Conservation (phyloP, 495 filamentous ascomycete genomes). For the Hyaloscypha bicolor region DNA sequence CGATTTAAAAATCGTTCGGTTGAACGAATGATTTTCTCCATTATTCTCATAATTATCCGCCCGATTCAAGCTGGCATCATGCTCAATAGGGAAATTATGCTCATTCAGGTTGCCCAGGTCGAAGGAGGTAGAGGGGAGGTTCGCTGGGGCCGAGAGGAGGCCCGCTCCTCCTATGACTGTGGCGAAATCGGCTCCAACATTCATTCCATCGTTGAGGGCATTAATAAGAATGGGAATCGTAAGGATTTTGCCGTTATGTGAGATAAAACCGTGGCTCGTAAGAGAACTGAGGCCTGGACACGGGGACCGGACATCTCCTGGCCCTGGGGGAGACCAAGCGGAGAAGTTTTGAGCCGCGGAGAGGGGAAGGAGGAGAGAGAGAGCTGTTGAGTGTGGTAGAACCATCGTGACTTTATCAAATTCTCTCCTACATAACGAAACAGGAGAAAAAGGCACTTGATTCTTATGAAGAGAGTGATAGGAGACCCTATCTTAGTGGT, state of each 20-base stretch:
- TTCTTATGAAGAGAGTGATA: too few species aligned
- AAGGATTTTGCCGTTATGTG: slow-evolving; percentile 49
- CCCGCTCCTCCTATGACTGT: slow-evolving; percentile 22
- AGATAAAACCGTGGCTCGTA: slow-evolving; percentile 56
- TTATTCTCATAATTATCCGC: slow-evolving; percentile 29
- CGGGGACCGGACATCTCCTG: slow-evolving; percentile 31
- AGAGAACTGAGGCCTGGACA: slow-evolving; percentile 56
- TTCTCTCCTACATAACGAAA: neutral
- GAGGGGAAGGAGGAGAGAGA: neutral
- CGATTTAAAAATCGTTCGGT: slow-evolving; percentile 34
- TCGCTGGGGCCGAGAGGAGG: slow-evolving; percentile 27
- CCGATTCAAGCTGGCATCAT: slow-evolving; percentile 35
- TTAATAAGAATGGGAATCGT: slow-evolving; percentile 34
- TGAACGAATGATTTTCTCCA: slow-evolving; percentile 36
- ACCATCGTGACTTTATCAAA: neutral
- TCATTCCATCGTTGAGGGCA: slow-evolving; percentile 31
- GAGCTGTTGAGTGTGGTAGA: neutral
- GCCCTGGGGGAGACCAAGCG: slow-evolving; percentile 13
- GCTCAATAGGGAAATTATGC: slow-evolving; percentile 36
- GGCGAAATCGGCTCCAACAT: slow-evolving; percentile 22
- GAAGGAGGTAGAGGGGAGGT: slow-evolving; percentile 29
- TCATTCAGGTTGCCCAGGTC: slow-evolving; percentile 30
- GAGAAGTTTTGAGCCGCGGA: slow-evolving; percentile 15
- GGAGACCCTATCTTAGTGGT: too few species aligned
- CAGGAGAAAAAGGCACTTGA: neutral